Conservation (phyloP, 2,329 filamentous ascomycete genomes). For the Colletotrichum orbiculare region DNA sequence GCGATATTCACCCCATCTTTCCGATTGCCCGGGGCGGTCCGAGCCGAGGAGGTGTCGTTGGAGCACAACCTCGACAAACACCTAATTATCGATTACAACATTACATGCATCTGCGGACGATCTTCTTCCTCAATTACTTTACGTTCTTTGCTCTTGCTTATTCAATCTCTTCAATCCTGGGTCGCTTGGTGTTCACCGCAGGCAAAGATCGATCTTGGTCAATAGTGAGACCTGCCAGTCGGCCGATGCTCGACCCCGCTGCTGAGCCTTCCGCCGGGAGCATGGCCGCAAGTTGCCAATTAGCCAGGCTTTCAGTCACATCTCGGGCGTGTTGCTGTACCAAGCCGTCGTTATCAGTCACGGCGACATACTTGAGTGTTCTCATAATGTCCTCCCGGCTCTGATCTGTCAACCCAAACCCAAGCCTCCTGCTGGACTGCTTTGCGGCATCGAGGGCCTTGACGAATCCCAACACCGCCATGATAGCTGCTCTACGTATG, state of each 20-base stretch:
- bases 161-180: conserved; percentile 71
- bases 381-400: conserved; percentile 71
- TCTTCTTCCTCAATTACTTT: too few species aligned
- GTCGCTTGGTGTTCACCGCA: conserved; percentile 38
- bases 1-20: background rate
- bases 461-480: conserved; percentile 72
- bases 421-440: conserved; percentile 57
- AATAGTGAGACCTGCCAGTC: conserved; percentile 25
- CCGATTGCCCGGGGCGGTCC: background rate
- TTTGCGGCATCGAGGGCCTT: conserved; percentile 66
- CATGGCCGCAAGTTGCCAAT: conserved; percentile 66
- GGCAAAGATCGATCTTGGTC: conserved; percentile 25
- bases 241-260: conserved; percentile 15
- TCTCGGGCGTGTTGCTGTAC: conserved; percentile 74
- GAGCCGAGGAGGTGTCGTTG: background rate
- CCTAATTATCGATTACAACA: too few species aligned
- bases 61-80: too few species aligned
- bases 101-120: too few species aligned
- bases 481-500: conserved; percentile 72
- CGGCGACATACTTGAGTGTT: conserved; percentile 71
- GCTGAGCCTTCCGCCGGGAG: conserved; percentile 46
- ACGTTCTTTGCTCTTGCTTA: conserved; percentile 42
- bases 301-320: conserved; percentile 74
- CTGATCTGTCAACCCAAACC: conserved; percentile 64
- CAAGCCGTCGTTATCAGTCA: conserved; percentile 74